Conservation (phyloP, 192 early-diverging fungal genomes). For the Cetraspora pellucida region DNA sequence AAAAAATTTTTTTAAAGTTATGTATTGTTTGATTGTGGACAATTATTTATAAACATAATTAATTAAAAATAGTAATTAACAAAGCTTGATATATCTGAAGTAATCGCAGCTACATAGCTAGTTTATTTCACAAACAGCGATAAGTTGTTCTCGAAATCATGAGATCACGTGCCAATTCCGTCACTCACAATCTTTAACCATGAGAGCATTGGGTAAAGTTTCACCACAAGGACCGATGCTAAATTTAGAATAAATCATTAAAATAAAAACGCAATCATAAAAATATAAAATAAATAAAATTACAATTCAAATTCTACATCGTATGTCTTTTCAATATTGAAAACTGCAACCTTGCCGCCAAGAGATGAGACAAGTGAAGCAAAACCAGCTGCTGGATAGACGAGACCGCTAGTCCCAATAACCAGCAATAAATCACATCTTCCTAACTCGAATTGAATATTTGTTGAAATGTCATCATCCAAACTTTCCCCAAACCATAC, state of each 20-base stretch:
- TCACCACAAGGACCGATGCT: not conserved
- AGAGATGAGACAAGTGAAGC: not conserved
- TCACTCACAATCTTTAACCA: too few species aligned
- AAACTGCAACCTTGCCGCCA: constrained; percentile 2
- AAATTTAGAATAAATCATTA: not conserved
- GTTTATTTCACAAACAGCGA: too few species aligned
- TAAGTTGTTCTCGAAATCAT: too few species aligned
- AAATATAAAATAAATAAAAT: not conserved
- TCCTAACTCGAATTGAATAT: constrained; percentile 12
- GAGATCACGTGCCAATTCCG: too few species aligned
- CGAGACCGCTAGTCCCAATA: constrained; percentile 25
- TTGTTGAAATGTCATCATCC: not conserved
- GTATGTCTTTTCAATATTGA: constrained; percentile 21
- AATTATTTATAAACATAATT: too few species aligned
- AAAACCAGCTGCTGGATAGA: constrained; percentile 29
- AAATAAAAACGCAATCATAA: not conserved
- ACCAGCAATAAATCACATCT: constrained; percentile 29
- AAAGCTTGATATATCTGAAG: too few species aligned
- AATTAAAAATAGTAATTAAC: too few species aligned
- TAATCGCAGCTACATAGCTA: too few species aligned
- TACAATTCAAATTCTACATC: constrained; percentile 29
- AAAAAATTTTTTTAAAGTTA: too few species aligned
- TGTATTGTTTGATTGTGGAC: too few species aligned
- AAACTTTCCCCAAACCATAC: constrained; percentile 28
- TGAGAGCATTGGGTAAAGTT: not conserved